Evolutionary conservation across 495 filamentous ascomycete species (phyloP).

Genomic region (Glarea lozoyensis): DNA sequence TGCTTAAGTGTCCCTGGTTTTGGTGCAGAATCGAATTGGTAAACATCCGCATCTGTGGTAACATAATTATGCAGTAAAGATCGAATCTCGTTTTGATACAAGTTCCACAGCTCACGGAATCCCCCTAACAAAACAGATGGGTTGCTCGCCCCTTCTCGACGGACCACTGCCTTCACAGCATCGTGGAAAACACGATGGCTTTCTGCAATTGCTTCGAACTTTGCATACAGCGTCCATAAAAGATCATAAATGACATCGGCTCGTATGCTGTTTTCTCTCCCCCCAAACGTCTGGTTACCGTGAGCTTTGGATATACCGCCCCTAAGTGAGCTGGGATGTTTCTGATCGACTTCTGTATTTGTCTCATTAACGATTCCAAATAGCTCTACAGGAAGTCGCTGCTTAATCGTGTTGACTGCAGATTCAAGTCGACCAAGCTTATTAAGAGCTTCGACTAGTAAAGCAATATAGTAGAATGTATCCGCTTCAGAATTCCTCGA

Average conservation of each 20-base stretch:
- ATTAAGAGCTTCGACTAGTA: conserved; percentile 82
- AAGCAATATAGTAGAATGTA: conserved; percentile 83
- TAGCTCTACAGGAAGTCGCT: conserved; percentile 86
- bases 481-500: conserved; percentile 91
- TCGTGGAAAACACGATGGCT: conserved; percentile 92
- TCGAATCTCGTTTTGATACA: conserved; percentile 67
- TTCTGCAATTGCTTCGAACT: conserved; percentile 94
- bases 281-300: conserved; percentile 55
- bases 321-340: conserved; percentile 66
- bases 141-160: conserved; percentile 46
- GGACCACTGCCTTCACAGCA: conserved; percentile 70
- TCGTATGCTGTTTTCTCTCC: conserved; percentile 58
- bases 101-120: conserved; percentile 91
- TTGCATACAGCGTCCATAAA: conserved; percentile 85
- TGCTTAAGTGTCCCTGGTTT: conserved; percentile 31
- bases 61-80: conserved; percentile 94
- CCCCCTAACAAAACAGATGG: conserved; percentile 54
- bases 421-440: conserved; percentile 77
- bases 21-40: conserved; percentile 34
- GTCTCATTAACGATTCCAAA: conserved; percentile 92
- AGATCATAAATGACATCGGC: conserved; percentile 82
- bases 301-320: conserved; percentile 43
- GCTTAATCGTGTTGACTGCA: conserved; percentile 83
- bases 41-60: conserved; percentile 78
- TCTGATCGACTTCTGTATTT: conserved; percentile 83